phyloP scores from a whole-genome alignment of 208 protist genomes.

The Blastocrithidia nonstop region DNA sequence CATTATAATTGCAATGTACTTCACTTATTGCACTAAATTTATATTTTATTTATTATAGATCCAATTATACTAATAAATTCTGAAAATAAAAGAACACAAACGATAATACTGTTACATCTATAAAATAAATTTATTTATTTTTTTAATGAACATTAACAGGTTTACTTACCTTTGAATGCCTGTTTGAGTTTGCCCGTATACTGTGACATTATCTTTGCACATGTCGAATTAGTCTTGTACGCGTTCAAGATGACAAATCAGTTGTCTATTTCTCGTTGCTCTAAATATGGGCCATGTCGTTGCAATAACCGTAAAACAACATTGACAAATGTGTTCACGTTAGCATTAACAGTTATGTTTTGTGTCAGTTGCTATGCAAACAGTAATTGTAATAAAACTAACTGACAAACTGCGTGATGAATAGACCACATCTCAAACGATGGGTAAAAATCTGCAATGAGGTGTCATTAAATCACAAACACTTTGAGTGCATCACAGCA shows the following conservation, averaged over 20 bases:
- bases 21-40: too few relatives aligned
- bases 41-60: too few relatives aligned
- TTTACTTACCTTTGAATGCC: too few relatives aligned
- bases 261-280: constrained; percentile 10
- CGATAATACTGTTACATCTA: too few relatives aligned
- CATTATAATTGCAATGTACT: too few relatives aligned
- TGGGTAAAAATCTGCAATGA: constrained; percentile 64
- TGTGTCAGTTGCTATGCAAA: constrained; percentile 4
- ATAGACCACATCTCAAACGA: constrained; percentile 64
- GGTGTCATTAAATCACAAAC: constrained; percentile 25
- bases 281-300: constrained; percentile 41
- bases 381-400: constrained; percentile 32
- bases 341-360: neutral
- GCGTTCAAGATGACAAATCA: constrained; percentile 34
- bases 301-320: constrained; percentile 31
- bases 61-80: too few relatives aligned
- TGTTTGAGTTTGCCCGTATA: too few relatives aligned
- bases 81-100: too few relatives aligned
- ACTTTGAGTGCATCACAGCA: too few relatives aligned
- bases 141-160: too few relatives aligned
- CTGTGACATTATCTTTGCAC: constrained; percentile 7
- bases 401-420: constrained; percentile 44
- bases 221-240: constrained; percentile 27
- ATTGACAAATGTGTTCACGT: neutral
- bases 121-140: too few relatives aligned